Base-by-base conservation (phyloP, 108 stramenopile genomes). In the Mediolabrus comicus region DNA sequence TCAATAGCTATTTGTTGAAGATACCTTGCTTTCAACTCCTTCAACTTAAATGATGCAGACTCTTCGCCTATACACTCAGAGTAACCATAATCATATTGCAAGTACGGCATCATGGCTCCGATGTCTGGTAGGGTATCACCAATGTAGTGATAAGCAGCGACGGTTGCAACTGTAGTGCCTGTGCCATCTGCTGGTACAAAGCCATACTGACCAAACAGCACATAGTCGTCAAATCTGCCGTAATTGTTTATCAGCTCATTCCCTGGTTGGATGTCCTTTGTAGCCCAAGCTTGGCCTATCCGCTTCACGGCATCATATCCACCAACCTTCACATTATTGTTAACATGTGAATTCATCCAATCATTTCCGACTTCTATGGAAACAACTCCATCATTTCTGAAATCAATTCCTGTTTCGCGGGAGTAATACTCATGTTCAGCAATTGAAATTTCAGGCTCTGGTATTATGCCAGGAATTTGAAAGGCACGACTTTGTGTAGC, bases 321-420 rank as follows among this genome's bases (percentile, higher is more conserved):
- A 27, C 62, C 62, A 28, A 64, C 62, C 46, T 17, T 46, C 12
- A 64, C 62, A 64, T 64, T 64, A 30, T 64, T 64, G 30, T 64
- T 64, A 16, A 36, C 41, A 17, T 64, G 62, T 24, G 27, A 30
- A 19, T 64, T 64, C 62, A 64, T 64, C 62, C 46, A 64, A 51
- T 64, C 62, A 51, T 64, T 64, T 2, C 46, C 38, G 19, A 30
- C 29, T 26, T 64, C 43, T 31, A 64, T 64, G 11, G 62, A 64
- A 19, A 64, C 36, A 0, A 64, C 28, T 17, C 43, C 46, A 6
- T 49, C 46, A 17, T 19, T 64, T 19, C 41, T 64, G 29, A 64
- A 64, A 64, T 64, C 62, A 31, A 64, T 52, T 31, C 38, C 36
- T 19, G 49, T 43, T 3, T 41, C 49, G 29, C 49, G 17, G 16